Percentiles rank a stretch among this genome's conserved stretches.
Evolutionary conservation across 2,329 filamentous ascomycete genomes (phyloP).

Genomic region (Colletotrichum australisinense): DNA sequence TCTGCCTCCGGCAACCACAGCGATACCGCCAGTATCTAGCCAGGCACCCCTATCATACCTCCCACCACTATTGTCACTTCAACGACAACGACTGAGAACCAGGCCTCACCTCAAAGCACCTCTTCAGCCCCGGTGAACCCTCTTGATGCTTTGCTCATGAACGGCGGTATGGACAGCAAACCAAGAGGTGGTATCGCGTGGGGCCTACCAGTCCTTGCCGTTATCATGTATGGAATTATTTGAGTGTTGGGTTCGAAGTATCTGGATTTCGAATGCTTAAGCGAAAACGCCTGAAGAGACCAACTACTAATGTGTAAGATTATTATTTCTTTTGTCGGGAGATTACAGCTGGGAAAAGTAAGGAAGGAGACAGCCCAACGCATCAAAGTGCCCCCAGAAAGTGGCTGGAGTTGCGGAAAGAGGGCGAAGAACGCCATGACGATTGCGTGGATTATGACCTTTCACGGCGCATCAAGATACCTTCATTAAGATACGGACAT

Average conservation of each 20-base stretch:
- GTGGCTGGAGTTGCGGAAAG: background rate
- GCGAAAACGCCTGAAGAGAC: background rate
- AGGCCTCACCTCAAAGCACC: constrained; percentile 1
- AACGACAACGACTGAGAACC: background rate
- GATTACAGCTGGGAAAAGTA: background rate
- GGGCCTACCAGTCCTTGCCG: background rate
- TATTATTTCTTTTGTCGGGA: constrained; percentile 14
- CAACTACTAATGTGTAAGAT: constrained; percentile 30
- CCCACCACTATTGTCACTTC: background rate
- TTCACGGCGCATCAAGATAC: constrained; percentile 18
- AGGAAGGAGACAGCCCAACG: background rate
- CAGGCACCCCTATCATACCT: background rate
- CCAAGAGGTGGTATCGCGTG: background rate
- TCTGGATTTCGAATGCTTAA: background rate
- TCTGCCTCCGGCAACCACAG: constrained; percentile 4
- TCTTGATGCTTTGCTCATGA: constrained; percentile 27
- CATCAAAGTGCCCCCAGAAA: background rate
- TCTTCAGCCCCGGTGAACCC: constrained; percentile 20
- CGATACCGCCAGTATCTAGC: background rate
- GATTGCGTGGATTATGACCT: constrained; percentile 21
- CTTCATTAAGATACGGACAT: constrained; percentile 10
- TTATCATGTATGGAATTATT: background rate
- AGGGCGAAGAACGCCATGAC: background rate
- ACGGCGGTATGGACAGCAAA: background rate
- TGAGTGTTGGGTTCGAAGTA: background rate